A percentile compares a stretch with the other conserved stretches of the same genome.
Evolutionary conservation across 2,329 filamentous ascomycete species (phyloP).

Genomic region (Alternaria infectoria): DNA sequence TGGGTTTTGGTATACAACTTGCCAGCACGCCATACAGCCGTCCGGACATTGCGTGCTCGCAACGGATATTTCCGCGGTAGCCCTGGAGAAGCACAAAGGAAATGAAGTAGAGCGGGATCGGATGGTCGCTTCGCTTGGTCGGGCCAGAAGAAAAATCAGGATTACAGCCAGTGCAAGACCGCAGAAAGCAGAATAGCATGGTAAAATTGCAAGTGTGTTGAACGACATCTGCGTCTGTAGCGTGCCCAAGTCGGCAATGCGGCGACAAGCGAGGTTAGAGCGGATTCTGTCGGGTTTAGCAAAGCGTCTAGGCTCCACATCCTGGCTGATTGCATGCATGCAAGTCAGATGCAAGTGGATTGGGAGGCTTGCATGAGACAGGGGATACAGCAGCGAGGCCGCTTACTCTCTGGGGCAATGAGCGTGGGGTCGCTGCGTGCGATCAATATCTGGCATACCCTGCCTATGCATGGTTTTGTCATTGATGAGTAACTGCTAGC

Average conservation of each 20-base stretch:
- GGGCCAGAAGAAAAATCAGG: neutral
- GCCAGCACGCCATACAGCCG: neutral
- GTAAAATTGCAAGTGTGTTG: constrained; percentile 15
- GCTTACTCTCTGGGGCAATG: constrained; percentile 26
- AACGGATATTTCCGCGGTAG: constrained; percentile 19
- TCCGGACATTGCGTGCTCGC: constrained; percentile 8
- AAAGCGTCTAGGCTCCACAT: constrained; percentile 30
- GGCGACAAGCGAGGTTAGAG: constrained; percentile 18
- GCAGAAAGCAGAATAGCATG: constrained; percentile 12
- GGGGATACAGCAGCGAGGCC: constrained; percentile 18
- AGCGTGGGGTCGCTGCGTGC: constrained; percentile 20
- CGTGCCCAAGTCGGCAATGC: constrained; percentile 16
- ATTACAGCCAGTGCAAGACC: neutral
- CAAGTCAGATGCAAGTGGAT: constrained; percentile 37
- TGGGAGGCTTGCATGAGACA: constrained; percentile 27
- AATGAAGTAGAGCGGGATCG: constrained; percentile 8
- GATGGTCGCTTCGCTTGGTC: neutral
- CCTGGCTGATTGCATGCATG: constrained; percentile 23
- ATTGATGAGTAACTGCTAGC: neutral
- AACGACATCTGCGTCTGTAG: constrained; percentile 18
- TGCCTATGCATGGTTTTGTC: constrained; percentile 9
- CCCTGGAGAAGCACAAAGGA: constrained; percentile 3
- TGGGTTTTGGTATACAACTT: constrained; percentile 4
- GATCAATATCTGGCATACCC: constrained; percentile 13
- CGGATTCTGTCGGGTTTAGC: constrained; percentile 20